These are phyloP conservation scores for Cunninghamia lanceolata DNA, from an alignment of 75 land plant species.

Conservation along the genomic window DNA sequence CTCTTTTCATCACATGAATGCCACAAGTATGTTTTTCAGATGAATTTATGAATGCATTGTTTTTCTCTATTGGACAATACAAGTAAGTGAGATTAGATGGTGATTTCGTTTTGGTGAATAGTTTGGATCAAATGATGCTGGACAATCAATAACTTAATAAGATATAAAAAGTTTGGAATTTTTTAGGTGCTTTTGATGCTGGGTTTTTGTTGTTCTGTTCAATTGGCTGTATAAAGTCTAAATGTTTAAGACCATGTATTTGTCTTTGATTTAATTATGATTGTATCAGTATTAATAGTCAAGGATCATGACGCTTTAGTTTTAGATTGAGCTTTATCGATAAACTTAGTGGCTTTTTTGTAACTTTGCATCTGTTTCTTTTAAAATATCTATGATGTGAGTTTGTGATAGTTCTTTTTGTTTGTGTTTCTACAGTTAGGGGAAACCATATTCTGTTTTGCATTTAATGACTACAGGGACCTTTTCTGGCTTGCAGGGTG, in stretches of 20 bases:
- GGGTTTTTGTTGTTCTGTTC: background rate
- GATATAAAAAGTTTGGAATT: background rate
- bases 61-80: background rate
- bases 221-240: background rate
- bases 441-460: background rate
- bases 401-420: background rate
- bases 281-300: background rate
- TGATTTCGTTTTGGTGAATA: background rate
- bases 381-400: background rate
- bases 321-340: background rate
- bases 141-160: background rate
- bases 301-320: background rate
- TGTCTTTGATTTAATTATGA: background rate
- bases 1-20: background rate
- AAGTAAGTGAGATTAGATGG: background rate
- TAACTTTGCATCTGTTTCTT: background rate
- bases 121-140: background rate
- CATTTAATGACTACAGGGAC: background rate
- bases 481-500: conserved; percentile 44
- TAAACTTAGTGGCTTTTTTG: background rate
- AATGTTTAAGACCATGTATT: background rate
- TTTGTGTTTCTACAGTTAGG: background rate
- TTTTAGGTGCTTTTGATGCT: background rate
- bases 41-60: background rate
- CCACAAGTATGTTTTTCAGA: background rate